These are phyloP conservation scores for Fusarium papillatum DNA, from an alignment of 2,329 filamentous ascomycete species.

Conservation along the genomic window DNA sequence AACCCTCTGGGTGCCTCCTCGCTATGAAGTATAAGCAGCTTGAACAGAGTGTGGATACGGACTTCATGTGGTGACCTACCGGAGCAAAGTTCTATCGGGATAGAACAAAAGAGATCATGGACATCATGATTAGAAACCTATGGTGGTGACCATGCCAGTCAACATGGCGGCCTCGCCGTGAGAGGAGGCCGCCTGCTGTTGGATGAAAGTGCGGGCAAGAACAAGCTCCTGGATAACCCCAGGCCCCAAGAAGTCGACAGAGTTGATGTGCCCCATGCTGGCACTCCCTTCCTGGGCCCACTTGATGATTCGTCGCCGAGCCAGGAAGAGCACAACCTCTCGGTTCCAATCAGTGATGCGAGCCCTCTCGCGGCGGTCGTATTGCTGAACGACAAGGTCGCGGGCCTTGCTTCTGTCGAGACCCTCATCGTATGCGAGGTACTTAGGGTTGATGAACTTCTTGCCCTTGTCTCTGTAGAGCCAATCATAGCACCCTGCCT, in stretches of 20 bases:
- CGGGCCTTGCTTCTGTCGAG: neutral
- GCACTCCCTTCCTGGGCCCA: neutral
- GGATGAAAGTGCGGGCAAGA: no score
- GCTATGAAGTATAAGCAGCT: no score
- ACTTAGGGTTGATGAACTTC: neutral
- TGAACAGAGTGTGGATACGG: neutral
- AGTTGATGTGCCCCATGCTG: no score
- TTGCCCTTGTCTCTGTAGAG: neutral
- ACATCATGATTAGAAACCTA: no score
- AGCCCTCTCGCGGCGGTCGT: neutral
- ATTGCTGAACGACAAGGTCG: neutral
- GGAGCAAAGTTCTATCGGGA: neutral
- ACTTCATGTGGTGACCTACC: neutral
- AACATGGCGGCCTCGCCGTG: no score
- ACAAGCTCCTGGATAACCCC: no score
- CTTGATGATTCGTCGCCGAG: neutral
- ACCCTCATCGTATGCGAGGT: neutral
- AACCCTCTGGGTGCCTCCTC: no score
- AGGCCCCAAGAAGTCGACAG: no score
- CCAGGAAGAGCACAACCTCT: neutral
- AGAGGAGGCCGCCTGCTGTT: no score
- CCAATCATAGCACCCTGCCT: neutral
- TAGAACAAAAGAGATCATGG: neutral
- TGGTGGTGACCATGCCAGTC: no score
- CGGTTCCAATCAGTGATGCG: neutral